Evolutionary conservation across 2,329 filamentous ascomycete genomes (phyloP), one percentile per base, ranked within the genome.

Genomic region (Monosporascus sp.): DNA sequence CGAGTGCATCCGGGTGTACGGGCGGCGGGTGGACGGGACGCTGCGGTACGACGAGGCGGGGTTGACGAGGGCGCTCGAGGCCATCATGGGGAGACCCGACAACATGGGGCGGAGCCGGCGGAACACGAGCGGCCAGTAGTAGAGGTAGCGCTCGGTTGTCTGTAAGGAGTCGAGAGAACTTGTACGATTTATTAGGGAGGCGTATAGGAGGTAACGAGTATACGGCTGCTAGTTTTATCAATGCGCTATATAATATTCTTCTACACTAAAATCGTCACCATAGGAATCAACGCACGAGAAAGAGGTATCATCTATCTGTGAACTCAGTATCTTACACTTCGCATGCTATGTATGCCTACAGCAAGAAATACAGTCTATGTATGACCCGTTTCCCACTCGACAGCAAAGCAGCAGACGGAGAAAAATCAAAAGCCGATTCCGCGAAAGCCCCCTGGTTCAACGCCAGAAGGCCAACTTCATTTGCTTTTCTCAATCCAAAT

Each of bases 21-120:
- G 90, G 2, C 80, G 86, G 37, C 83, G 77, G 55, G 74, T 75
- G 11, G 68, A 68, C 34, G 71, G 76, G 45, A 78, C 77, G 7
- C 76, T 85, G 70, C 70, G 81, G 53, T 96, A 96, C 69, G 92
- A 97, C 69, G 79, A 85, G 51, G 85, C 80, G 50, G 91, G 84
- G 0, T 69, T 97, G 57, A 76, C 79, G 3, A 86, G 90, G 67
- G 88, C 89, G 1, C 70, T 97, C 42, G 87, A 91, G 69, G 84
- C 85, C 0, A 86, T 95, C 8, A 74, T 96, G 52, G 90, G 89
- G 0, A 82, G 74, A 42, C 68, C 70, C 36, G 72, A 74, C 37
- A 72, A 73, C 56, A 61, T 67, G 46, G 68, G 73, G 42, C 64
- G 69, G 50, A 75, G 72, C 31, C 67, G 76, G 6, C 65, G 76